Evolutionary conservation across 345 rosid genomes (phyloP).

Genomic region (Anacardium occidentale): DNA sequence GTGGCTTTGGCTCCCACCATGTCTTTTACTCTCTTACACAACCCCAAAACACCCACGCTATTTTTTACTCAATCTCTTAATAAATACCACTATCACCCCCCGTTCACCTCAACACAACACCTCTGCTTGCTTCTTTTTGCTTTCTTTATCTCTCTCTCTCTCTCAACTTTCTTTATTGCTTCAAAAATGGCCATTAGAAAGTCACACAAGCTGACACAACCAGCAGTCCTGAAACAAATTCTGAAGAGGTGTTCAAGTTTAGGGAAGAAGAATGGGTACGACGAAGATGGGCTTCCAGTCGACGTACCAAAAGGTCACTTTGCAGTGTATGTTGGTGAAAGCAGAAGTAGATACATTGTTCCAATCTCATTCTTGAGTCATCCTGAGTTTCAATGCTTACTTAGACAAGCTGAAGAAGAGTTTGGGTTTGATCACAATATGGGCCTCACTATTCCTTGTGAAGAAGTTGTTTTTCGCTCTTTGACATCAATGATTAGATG

Average conservation of each 20-base stretch:
- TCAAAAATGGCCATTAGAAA: conserved; percentile 61
- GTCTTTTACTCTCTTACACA: conserved; percentile 43
- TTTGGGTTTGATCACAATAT: conserved; percentile 86
- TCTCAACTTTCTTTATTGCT: conserved; percentile 3
- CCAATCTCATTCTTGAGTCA: conserved; percentile 77
- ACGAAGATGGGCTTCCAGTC: conserved; percentile 54
- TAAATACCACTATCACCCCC: conserved; percentile 38
- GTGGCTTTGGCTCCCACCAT: conserved; percentile 60
- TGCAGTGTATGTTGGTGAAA: conserved; percentile 83
- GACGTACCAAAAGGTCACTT: conserved; percentile 98
- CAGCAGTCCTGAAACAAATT: conserved; percentile 69
- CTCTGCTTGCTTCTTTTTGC: conserved; percentile 9
- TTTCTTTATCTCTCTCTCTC: conserved; percentile 13
- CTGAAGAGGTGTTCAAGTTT: conserved; percentile 79
- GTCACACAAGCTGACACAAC: conserved; percentile 55
- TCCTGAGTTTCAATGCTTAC: conserved; percentile 77
- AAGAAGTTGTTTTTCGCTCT: conserved; percentile 82
- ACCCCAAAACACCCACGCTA: conserved; percentile 43
- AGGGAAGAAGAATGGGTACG: conserved; percentile 57
- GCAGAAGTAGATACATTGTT: conserved; percentile 73
- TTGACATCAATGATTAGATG: conserved; percentile 76
- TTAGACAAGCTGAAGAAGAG: conserved; percentile 88
- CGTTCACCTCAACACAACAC: conserved; percentile 24
- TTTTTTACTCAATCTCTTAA: conserved; percentile 32
- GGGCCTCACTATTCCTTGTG: conserved; percentile 97